Base-by-base conservation (phyloP, 1,139 yeast species). In the Scheffersomyces segobiensis region DNA sequence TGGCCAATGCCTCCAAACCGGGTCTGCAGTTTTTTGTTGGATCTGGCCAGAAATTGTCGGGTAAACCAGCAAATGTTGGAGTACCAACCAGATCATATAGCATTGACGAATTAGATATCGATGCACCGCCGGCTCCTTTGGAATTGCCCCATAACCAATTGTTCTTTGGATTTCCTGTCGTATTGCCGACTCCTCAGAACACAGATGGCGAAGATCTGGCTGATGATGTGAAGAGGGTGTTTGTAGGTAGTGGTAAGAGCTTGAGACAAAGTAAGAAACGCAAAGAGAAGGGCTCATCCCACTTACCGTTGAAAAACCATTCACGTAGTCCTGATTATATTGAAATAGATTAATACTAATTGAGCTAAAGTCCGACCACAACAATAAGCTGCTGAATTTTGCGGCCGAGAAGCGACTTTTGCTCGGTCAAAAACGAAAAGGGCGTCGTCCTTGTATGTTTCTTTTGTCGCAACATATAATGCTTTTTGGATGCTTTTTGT, bases 111-210 rank as follows among this genome's bases (percentile, higher is more conserved):
- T 71, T 82, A 59, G 85, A 82, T 63, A 77, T 81, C 7, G 73
- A 79, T 58, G 89, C 87, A 0, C 86, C 88, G 3, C 90, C 96
- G 1, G 89, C 87, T 1, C 90, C 96, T 17, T 76, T 95, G 57
- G 75, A 80, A 18, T 77, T 95, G 52, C 97, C 97, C 0, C 88
- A 83, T 49, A 97, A 97, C 42, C 96, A 92, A 70, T 79, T 95
- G 20, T 95, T 95, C 71, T 93, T 96, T 72, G 99, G 99, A 0
- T 95, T 88, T 71, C 98, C 98, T 0, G 85, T 91, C 4, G 84
- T 87, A 3, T 87, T 93, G n/a, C 89, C 93, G 10, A 82, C 81
- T 20, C 82, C 80, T 17, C 85, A 79, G 52, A 81, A 76, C 39
- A 74, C 71, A 0, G 75, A 69, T 4, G 78, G 71, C 5, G 76